Conservation (phyloP, 2,329 filamentous ascomycete species). For the Aspergillus unguis region DNA sequence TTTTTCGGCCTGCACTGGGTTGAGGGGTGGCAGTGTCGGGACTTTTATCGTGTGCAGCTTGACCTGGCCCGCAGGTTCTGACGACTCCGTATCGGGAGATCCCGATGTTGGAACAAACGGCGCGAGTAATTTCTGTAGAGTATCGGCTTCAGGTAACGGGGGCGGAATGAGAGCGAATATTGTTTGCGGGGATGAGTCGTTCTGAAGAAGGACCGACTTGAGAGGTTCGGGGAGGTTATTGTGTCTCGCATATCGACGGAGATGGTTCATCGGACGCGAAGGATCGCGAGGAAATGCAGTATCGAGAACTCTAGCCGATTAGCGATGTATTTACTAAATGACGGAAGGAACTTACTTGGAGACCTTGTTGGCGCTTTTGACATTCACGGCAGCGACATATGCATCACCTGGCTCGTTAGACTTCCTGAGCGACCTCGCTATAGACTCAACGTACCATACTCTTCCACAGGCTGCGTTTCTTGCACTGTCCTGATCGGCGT, state of each 20-base stretch:
- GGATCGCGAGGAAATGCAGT: slow-evolving; percentile 34
- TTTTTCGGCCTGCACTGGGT: slow-evolving; percentile 37
- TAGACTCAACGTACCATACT: slow-evolving; percentile 34
- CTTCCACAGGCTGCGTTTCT: slow-evolving; percentile 39
- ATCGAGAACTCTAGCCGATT: slow-evolving; percentile 36
- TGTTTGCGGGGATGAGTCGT: slow-evolving; percentile 25
- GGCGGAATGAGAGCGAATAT: slow-evolving; percentile 43
- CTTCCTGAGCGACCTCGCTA: background rate
- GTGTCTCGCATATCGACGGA: slow-evolving; percentile 42
- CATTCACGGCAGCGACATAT: slow-evolving; percentile 44
- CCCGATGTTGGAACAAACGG: slow-evolving; percentile 31
- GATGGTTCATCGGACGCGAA: slow-evolving; percentile 33
- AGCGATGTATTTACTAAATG: background rate
- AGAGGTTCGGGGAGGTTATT: slow-evolving; percentile 33
- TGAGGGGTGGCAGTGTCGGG: slow-evolving; percentile 42
- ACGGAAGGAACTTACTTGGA: slow-evolving; percentile 35
- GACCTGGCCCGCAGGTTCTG: slow-evolving; percentile 18
- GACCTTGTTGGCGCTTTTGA: slow-evolving; percentile 44
- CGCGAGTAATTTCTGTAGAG: slow-evolving; percentile 34
- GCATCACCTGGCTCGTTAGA: slow-evolving; percentile 36
- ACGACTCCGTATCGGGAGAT: background rate
- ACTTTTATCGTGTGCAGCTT: slow-evolving; percentile 34
- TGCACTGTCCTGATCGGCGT: slow-evolving; percentile 44
- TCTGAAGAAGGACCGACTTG: slow-evolving; percentile 20
- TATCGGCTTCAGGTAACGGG: slow-evolving; percentile 37